Base-by-base conservation (phyloP, 306 rosid species). In the Cucurbita argyrosperma region DNA sequence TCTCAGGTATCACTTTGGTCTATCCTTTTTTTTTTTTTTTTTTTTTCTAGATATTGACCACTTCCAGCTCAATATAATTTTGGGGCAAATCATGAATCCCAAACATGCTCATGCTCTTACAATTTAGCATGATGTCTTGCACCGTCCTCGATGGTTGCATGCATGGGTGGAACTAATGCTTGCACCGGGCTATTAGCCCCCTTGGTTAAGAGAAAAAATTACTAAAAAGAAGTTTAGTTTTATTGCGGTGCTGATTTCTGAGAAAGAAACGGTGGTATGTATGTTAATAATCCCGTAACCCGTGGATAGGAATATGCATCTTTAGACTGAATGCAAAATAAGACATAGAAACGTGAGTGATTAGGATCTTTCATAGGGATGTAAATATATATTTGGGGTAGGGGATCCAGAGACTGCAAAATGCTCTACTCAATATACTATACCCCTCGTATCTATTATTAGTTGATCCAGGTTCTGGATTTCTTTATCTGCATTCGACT, bases 1-100 rank as follows among this genome's bases (percentile, higher is more conserved):
- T 79, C 85, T 74, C 87, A 84, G 85, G 87, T 84, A 76, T 45
- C 39, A n/a, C 45, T 51, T 50, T 21, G 71, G 51, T 75, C n/a
- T 21, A 21, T 60, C 13, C 13, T 3, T 21, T 57, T 4, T 39
- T 4, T 39, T 14, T 21, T 57, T 9, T 10, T 59, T 40, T 74
- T 74, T 8, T 45, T 11, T 3, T 58, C 10, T 49, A 21, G 64
- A 74, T 67, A 18, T 46, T 67, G 42, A 67, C 39, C 7, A 7
- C 21, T 18, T 26, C 4, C 21, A 52, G 56, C 10, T 16, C 56
- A 52, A 16, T 52, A 6, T 16, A 52, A 52, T 52, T 52, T 52
- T 52, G 21, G 55, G 19, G 15, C 21, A 52, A 52, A 16, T 6
- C 56, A 21, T 66, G 12, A 66, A 45, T 67, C 39, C 53, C 19